Evolutionary conservation across 2,329 filamentous ascomycete genomes (phyloP).

Genomic region (Nemania diffusa): DNA sequence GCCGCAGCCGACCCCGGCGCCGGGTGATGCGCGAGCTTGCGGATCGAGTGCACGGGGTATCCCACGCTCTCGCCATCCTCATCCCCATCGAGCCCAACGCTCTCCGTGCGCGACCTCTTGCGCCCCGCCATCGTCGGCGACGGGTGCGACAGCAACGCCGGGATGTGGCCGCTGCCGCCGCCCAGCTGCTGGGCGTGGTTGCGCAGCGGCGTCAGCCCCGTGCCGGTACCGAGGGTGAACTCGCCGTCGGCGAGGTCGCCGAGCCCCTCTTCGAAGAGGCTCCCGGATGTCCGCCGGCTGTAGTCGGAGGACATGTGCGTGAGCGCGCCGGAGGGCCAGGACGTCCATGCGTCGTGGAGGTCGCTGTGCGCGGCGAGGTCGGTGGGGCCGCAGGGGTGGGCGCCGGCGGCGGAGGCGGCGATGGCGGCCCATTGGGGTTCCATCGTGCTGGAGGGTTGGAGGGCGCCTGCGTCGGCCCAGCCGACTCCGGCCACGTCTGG

Average conservation of each 20-base stretch:
- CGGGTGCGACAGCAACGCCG: constrained; percentile 7
- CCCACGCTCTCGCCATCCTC: constrained; percentile 37
- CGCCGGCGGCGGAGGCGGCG: constrained; percentile 29
- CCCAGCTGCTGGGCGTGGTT: too few relatives aligned
- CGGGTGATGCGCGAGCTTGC: constrained; percentile 45
- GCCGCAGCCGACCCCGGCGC: constrained; percentile 2
- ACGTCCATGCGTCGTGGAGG: constrained; percentile 39
- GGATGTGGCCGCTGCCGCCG: too few relatives aligned
- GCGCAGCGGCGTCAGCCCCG: constrained; percentile 40
- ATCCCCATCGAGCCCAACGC: constrained; percentile 42
- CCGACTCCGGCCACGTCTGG: constrained; percentile 26
- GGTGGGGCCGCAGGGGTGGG: constrained; percentile 23
- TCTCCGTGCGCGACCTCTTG: constrained; percentile 50
- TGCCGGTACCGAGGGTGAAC: constrained; percentile 40
- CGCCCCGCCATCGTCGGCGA: constrained; percentile 39
- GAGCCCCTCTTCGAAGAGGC: constrained; percentile 20
- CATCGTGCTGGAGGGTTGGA: constrained; percentile 10
- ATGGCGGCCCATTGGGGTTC: constrained; percentile 42
- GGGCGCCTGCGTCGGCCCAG: constrained; percentile 38
- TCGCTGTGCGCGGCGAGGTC: neutral
- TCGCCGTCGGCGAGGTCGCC: constrained; percentile 21
- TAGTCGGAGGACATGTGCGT: constrained; percentile 22
- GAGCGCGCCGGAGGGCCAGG: constrained; percentile 33
- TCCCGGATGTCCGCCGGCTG: constrained; percentile 17
- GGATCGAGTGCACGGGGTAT: constrained; percentile 42